Conservation (phyloP, 2,329 filamentous ascomycete species). For the Microdochium trichocladiopsis region DNA sequence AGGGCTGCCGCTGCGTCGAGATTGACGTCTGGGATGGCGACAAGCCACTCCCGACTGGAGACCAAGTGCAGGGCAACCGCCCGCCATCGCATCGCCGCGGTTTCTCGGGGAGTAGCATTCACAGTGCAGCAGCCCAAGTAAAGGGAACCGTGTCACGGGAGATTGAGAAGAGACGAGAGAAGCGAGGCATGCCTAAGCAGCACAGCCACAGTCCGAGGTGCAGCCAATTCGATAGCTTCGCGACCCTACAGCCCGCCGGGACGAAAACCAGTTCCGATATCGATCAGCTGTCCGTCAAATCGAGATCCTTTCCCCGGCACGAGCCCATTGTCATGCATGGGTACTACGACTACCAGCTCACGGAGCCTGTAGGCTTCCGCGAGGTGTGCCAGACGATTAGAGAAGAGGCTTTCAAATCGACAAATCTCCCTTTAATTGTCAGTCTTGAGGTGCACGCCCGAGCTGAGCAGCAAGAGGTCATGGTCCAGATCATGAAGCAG, state of each 20-base stretch:
- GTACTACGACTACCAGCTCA: constrained; percentile 58
- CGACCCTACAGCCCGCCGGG: neutral
- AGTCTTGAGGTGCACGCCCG: constrained; percentile 88
- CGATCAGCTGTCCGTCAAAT: constrained; percentile 5
- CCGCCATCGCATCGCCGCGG: constrained; percentile 34
- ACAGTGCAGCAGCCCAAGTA: constrained; percentile 34
- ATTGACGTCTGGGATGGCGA: constrained; percentile 91
- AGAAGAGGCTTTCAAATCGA: constrained; percentile 70
- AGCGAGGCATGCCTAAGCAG: constrained; percentile 17
- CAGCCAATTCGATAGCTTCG: constrained; percentile 9
- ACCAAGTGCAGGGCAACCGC: constrained; percentile 27
- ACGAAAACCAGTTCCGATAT: neutral
- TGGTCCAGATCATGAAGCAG: constrained; percentile 91
- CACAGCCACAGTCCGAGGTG: constrained; percentile 19
- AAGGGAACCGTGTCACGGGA: constrained; percentile 23
- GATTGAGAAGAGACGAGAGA: constrained; percentile 22
- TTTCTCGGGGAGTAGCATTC: constrained; percentile 38
- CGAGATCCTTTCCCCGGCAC: constrained; percentile 28
- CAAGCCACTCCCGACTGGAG: constrained; percentile 18
- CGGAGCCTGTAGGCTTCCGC: constrained; percentile 78
- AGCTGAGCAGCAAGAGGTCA: constrained; percentile 75
- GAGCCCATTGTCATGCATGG: constrained; percentile 80
- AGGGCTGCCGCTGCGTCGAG: constrained; percentile 83
- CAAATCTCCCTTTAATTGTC: constrained; percentile 77
- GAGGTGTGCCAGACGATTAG: constrained; percentile 76